Evolutionary conservation across 164 flowering plant species (phyloP).

Genomic region (Nymphaea colorata): DNA sequence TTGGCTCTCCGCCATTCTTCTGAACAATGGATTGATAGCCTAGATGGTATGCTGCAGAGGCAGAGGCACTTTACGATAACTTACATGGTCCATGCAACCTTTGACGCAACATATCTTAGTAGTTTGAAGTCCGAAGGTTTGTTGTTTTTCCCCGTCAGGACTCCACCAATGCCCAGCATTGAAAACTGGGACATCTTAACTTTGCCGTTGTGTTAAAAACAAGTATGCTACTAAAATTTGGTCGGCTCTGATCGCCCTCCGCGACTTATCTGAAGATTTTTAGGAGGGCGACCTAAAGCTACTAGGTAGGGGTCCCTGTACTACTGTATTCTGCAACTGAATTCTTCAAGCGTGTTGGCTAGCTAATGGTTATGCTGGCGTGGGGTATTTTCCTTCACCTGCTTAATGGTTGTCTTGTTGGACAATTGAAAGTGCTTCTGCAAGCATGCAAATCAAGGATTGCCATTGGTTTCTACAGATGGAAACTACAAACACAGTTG

Average conservation of each 20-base stretch:
- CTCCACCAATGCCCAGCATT: conserved; percentile 94
- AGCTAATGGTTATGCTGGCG: conserved; percentile 75
- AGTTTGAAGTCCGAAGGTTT: conserved; percentile 2
- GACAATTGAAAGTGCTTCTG: conserved; percentile 34
- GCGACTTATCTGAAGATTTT: conserved; percentile 26
- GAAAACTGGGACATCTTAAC: conserved; percentile 62
- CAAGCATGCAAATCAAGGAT: conserved; percentile 81
- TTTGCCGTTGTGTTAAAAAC: conserved; percentile 44
- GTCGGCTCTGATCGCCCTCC: conserved; percentile 38
- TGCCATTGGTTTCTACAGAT: conserved; percentile 96
- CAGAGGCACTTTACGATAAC: too few relatives aligned
- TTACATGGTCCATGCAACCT: too few relatives aligned
- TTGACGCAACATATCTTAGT: too few relatives aligned
- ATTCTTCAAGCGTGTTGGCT: conserved; percentile 44
- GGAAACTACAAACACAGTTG: conserved; percentile 71
- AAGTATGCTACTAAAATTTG: conserved; percentile 26
- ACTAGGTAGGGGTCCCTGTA: conserved; percentile 71
- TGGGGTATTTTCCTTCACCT: conserved; percentile 60
- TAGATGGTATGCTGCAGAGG: too few relatives aligned
- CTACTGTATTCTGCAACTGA: conserved; percentile 67
- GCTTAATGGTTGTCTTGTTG: conserved; percentile 42
- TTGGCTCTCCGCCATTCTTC: too few relatives aligned
- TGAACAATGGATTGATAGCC: too few relatives aligned
- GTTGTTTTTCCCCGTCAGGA: conserved; percentile 33
- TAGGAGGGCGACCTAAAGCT: conserved; percentile 34